These are phyloP conservation scores for Moricandia arvensis DNA, from an alignment of 345 rosid genomes.

Conservation along the genomic window DNA sequence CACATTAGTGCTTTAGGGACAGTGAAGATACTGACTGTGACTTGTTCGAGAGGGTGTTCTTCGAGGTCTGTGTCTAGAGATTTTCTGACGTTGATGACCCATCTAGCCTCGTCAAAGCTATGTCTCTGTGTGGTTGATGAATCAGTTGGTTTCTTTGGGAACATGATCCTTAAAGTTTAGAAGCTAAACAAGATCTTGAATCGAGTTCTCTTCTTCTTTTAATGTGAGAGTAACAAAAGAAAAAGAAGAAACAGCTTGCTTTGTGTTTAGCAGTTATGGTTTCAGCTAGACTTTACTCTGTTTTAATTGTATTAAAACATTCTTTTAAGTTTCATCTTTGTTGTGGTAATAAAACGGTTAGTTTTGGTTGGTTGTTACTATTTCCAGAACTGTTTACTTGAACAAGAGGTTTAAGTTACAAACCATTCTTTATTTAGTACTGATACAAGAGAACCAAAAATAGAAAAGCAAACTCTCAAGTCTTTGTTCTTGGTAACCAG, in stretches of 20 bases:
- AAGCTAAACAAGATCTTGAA: not conserved
- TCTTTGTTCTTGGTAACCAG: slow-evolving; percentile 19
- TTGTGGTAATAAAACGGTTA: not conserved
- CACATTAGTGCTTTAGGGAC: slow-evolving; percentile 58
- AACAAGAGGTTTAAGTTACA: too few relatives aligned
- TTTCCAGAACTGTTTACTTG: too few relatives aligned
- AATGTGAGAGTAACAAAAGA: not conserved
- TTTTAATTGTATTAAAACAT: slow-evolving; percentile 2
- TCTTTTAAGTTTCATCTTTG: slow-evolving; percentile 16
- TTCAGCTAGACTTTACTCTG: slow-evolving; percentile 7
- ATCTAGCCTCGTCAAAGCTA: slow-evolving; percentile 54
- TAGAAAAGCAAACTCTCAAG: not conserved
- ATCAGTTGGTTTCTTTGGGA: not conserved
- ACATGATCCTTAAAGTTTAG: not conserved
- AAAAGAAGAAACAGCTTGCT: slow-evolving; percentile 7
- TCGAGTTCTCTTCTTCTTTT: not conserved
- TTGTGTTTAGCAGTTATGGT: slow-evolving; percentile 10
- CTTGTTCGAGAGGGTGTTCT: slow-evolving; percentile 47
- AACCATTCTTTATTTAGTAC: not conserved
- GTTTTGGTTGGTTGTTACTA: too few relatives aligned
- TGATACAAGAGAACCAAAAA: not conserved
- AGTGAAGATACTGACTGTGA: slow-evolving; percentile 54
- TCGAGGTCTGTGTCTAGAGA: slow-evolving; percentile 61
- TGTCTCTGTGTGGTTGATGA: slow-evolving; percentile 16
- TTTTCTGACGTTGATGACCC: slow-evolving; percentile 57